Base-by-base conservation (phyloP, 495 filamentous ascomycete genomes). In the Acidiella bohemica region DNA sequence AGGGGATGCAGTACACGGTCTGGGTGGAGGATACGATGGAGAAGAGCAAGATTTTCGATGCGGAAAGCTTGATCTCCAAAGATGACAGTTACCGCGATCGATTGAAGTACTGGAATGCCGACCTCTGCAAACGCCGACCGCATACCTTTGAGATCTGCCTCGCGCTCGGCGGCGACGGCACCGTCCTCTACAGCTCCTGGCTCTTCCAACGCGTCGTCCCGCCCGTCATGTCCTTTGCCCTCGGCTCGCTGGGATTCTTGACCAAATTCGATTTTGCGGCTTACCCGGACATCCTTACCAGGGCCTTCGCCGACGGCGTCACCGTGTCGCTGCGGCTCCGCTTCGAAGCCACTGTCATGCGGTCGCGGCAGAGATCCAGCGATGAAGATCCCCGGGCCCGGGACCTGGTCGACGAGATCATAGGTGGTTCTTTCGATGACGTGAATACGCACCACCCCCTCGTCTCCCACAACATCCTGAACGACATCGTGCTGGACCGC, bases 201-300 rank as follows among this genome's bases (percentile, higher is more conserved):
- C 66, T 97, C 22, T 97, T 97, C 58, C 90, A 97, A 67, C 68
- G 84, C n/a, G 78, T 96, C 39, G 88, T 96, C 0, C 90, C 90
- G 4, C 90, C 92, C 0, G 42, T 95, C 5, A 63, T 97, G 16
- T 85, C 84, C 34, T 96, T 97, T 60, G 72, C 85, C 17, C 61
- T 96, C 21, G 90, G 90, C 3, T 94, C 87, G 14, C 62, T 97
- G 19, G 90, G 90, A 0, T 96, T 97, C 54, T 64, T 97, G 47
- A 96, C 92, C 13, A 94, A 94, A 56, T 96, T 95, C 59, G 85
- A 93, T 56, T 97, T 81, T 60, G 73, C 75, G 17, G 60, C 76
- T 3, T 82, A 82, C 48, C 66, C 72, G 44, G 62, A 76, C 4
- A 87, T 73, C 5, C 64, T 97, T 13, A 73, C 69, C 1, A 69